Evolutionary conservation across 164 flowering plant genomes (phyloP), one percentile per base, ranked within the genome.

Genomic region (Annona squamosa): DNA sequence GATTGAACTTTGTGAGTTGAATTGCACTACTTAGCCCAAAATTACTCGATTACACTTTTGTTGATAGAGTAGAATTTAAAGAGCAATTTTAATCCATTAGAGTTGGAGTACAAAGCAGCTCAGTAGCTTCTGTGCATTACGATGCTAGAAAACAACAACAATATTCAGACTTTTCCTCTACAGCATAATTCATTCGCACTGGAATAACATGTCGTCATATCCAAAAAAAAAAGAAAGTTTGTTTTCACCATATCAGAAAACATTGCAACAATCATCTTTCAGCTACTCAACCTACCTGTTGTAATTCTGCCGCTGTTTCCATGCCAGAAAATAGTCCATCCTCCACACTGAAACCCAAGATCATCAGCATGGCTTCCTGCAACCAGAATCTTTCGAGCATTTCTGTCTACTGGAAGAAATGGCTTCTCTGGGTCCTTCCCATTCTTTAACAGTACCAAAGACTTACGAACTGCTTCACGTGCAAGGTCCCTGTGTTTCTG

Each of bases 331-430:
- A 72, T 81, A 16, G 98, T 91, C 97, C 97, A 93, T 42, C 98
- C 98, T 74, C 98, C 98, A 72, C 98, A 91, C 61, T 88, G 98
- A 72, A 82, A 91, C 17, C 98, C 98, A 69, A 93, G 89, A 85
- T 93, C 83, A 83, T 93, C 90, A 80, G 96, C 96, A 85, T 90
- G 94, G 16, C 80, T 76, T 78, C 98, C 98, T 67, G 87, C 85
- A 76, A 90, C 87, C 71, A 93, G 92, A 74, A 93, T 86, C 71
- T 77, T 89, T 75, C 79, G 81, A 4, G 87, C 91, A 72, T 84
- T 86, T 82, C 70, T 86, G 71, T 88, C 86, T 71, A 93, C 72
- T 10, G 97, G 97, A 74, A 93, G 92, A 76, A 91, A 81, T 65
- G 89, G 87, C 76, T 84, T 84, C 63, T 80, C 72, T 56, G 82